Percentiles rank a stretch among this genome's conserved stretches.
These are phyloP conservation scores for Orbilia ellipsospora DNA, from an alignment of 2,329 filamentous ascomycete species.

Conservation along the genomic window DNA sequence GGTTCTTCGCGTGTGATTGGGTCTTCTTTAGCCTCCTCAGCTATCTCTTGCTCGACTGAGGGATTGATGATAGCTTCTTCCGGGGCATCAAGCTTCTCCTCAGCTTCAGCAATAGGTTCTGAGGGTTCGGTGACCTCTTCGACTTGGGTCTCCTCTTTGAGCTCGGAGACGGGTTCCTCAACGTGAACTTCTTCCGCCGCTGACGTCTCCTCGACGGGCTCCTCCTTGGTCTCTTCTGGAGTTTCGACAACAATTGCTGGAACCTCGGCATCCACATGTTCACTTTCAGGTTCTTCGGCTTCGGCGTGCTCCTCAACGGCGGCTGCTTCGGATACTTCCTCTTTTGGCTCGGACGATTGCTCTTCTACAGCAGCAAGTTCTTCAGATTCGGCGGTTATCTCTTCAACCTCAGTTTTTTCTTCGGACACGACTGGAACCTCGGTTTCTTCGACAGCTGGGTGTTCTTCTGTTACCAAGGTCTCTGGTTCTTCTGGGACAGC, in stretches of 20 bases:
- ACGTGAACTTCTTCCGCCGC: neutral
- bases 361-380: conserved; percentile 12
- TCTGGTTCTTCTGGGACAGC: conserved; percentile 5
- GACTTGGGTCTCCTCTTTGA: conserved; percentile 10
- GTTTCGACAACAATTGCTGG: conserved; percentile 7
- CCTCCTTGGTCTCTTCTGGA: neutral
- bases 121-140: conserved; percentile 8
- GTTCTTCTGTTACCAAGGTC: neutral
- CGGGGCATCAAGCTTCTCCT: neutral
- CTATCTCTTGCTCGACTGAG: conserved; percentile 14
- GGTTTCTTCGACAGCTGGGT: neutral
- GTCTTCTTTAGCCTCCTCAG: conserved; percentile 31
- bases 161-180: neutral
- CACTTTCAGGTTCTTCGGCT: neutral
- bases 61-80: conserved; percentile 9
- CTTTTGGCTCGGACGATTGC: conserved; percentile 7
- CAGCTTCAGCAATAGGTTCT: conserved; percentile 7
- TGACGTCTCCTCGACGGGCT: neutral
- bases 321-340: conserved; percentile 17
- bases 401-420: conserved; percentile 14
- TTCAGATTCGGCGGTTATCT: neutral
- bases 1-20: conserved; percentile 14
- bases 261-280: neutral
- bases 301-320: conserved; percentile 8
- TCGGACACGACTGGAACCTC: conserved; percentile 12